Percentiles rank a stretch among this genome's conserved stretches.
These are phyloP conservation scores for Allantophomopsis lycopodina DNA, from an alignment of 2,329 filamentous ascomycete species.

Conservation along the genomic window DNA sequence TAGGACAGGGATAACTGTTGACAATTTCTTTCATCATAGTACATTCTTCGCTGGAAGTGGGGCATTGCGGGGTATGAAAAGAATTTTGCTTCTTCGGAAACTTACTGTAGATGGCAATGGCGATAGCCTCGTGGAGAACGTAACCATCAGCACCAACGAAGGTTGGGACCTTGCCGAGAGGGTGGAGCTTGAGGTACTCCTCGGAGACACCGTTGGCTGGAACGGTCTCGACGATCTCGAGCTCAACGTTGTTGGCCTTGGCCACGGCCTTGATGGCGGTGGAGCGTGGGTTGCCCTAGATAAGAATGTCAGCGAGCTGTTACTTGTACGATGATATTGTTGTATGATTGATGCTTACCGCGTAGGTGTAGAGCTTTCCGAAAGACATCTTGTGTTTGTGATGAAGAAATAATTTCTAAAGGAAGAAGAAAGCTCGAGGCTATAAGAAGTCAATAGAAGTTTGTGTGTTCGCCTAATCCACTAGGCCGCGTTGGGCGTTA, in stretches of 20 bases:
- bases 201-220: constrained; percentile 47
- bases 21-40: constrained; percentile 36
- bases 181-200: constrained; percentile 78
- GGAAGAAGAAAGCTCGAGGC: constrained; percentile 8
- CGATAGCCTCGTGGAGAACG: constrained; percentile 76
- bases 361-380: constrained; percentile 88
- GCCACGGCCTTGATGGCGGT: constrained; percentile 83
- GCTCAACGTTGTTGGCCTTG: constrained; percentile 91
- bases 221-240: constrained; percentile 69
- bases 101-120: constrained; percentile 96
- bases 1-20: constrained; percentile 99
- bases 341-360: constrained; percentile 37
- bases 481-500: no score
- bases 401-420: constrained; percentile 2
- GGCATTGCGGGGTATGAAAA: not conserved
- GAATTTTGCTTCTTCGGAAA: constrained; percentile 19
- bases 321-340: constrained; percentile 11
- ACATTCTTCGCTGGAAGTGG: constrained; percentile 1
- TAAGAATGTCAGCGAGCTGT: constrained; percentile 9
- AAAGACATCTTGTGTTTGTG: constrained; percentile 63
- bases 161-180: constrained; percentile 81
- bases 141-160: constrained; percentile 91
- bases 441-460: not conserved
- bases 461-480: not conserved
- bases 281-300: constrained; percentile 77